Evolutionary conservation across 495 filamentous ascomycete species (phyloP).

Genomic region (Terfezia claveryi): DNA sequence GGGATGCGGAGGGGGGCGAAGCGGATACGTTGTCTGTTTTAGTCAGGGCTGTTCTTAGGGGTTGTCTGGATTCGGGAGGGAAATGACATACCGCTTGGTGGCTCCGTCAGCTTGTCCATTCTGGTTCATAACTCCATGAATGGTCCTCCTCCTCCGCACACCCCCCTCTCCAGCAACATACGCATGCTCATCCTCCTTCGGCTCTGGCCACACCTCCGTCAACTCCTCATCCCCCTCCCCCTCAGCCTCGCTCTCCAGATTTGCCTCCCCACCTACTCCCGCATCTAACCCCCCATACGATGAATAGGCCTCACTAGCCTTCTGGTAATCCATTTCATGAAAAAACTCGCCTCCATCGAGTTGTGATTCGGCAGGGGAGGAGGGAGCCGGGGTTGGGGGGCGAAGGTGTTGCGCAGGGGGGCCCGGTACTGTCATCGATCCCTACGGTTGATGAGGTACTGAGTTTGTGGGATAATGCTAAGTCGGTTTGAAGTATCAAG

Average conservation of each 20-base stretch:
- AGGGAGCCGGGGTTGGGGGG: not conserved
- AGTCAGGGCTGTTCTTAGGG: not conserved
- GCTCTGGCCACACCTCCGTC: not conserved
- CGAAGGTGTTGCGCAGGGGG: too few species aligned
- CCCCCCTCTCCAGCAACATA: too few species aligned
- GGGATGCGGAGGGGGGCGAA: slow-evolving; percentile 82
- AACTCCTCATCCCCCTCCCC: not conserved
- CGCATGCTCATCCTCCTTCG: not conserved
- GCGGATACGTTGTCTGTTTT: slow-evolving; percentile 29
- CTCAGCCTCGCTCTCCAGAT: not conserved
- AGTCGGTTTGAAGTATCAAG: too few species aligned
- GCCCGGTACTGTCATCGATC: too few species aligned
- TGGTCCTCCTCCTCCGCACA: too few species aligned
- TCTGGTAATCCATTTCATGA: too few species aligned
- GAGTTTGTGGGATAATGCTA: too few species aligned
- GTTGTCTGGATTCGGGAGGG: not conserved
- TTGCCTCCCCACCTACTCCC: not conserved
- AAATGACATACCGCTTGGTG: not conserved
- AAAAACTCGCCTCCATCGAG: not conserved
- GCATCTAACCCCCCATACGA: not conserved
- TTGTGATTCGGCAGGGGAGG: not conserved
- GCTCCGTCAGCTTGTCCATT: too few species aligned
- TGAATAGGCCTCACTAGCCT: too few species aligned
- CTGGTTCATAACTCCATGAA: too few species aligned
- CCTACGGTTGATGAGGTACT: too few species aligned